Evolutionary conservation across 2,329 filamentous ascomycete genomes (phyloP).

Genomic region (Aspergillus alliaceus): DNA sequence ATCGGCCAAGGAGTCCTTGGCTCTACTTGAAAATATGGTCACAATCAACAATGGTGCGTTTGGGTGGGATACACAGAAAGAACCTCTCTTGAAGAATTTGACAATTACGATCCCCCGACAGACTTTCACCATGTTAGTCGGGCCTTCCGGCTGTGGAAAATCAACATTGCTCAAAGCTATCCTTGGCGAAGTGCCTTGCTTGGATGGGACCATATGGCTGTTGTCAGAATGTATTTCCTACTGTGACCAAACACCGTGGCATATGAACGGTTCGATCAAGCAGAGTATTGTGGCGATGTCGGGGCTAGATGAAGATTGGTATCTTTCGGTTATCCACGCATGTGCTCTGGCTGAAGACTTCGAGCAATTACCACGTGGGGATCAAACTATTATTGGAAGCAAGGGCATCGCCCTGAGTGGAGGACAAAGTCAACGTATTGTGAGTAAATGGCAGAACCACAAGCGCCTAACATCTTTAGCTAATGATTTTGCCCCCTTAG

Average conservation of each 20-base stretch:
- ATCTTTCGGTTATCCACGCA: conserved; percentile 35
- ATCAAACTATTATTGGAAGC: conserved; percentile 51
- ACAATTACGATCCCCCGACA: conserved; percentile 42
- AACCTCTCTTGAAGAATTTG: conserved; percentile 43
- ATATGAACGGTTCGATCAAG: conserved; percentile 43
- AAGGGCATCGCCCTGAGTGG: conserved; percentile 54
- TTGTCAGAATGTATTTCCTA: conserved; percentile 37
- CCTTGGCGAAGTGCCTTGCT: conserved; percentile 43
- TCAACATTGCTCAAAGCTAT: conserved; percentile 51
- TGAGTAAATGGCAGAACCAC: conserved; percentile 16
- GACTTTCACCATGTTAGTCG: conserved; percentile 51
- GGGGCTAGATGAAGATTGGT: conserved; percentile 38
- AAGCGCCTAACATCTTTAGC: neutral
- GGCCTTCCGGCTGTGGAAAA: conserved; percentile 55
- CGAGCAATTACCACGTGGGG: conserved; percentile 39
- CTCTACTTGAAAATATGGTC: conserved; percentile 29
- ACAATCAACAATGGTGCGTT: conserved; percentile 48
- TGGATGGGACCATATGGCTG: conserved; percentile 35
- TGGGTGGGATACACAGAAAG: conserved; percentile 47
- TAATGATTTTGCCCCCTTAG: conserved; percentile 11
- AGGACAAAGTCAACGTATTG: conserved; percentile 54
- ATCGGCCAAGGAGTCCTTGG: conserved; percentile 20
- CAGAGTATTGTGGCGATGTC: conserved; percentile 42
- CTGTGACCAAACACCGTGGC: conserved; percentile 44
- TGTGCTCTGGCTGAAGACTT: conserved; percentile 43